phyloP scores from a whole-genome alignment of 2,329 filamentous ascomycete species.

The Apiospora rasikravindrae region DNA sequence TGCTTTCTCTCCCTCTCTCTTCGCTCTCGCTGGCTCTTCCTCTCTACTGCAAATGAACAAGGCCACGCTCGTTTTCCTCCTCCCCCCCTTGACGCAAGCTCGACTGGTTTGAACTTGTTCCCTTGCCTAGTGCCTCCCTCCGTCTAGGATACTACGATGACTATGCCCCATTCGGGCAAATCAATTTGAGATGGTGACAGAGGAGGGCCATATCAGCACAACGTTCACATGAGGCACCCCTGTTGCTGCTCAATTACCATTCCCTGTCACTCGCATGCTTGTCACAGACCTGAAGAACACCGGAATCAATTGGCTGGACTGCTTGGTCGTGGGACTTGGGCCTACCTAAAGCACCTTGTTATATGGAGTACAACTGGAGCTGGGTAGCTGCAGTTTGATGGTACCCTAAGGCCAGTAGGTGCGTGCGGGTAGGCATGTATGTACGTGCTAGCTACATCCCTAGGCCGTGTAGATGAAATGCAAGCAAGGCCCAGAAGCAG shows the following conservation, averaged over 20 bases:
- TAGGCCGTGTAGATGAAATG: not conserved
- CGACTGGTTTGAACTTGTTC: constrained; percentile 8
- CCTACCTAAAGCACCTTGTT: constrained; percentile 4
- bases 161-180: constrained; percentile 12
- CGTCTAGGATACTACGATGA: constrained; percentile 9
- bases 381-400: not conserved
- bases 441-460: too few relatives aligned
- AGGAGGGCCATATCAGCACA: constrained; percentile 6
- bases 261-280: constrained; percentile 3
- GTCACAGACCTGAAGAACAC: not conserved
- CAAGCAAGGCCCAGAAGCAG: not conserved
- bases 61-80: not conserved
- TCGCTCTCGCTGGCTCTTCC: not conserved
- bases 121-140: constrained; percentile 12
- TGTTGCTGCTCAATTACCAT: not conserved
- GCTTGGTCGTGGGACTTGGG: not conserved
- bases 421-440: constrained; percentile 4
- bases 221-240: constrained; percentile 9
- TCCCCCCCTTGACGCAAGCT: constrained; percentile 8
- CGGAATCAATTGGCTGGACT: not conserved
- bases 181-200: constrained; percentile 11
- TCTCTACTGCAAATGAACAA: not conserved
- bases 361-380: not conserved
- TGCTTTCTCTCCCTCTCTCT: not conserved
- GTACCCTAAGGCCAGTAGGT: not conserved